Conservation (phyloP, 306 rosid species). For the Rubus parviflorus region DNA sequence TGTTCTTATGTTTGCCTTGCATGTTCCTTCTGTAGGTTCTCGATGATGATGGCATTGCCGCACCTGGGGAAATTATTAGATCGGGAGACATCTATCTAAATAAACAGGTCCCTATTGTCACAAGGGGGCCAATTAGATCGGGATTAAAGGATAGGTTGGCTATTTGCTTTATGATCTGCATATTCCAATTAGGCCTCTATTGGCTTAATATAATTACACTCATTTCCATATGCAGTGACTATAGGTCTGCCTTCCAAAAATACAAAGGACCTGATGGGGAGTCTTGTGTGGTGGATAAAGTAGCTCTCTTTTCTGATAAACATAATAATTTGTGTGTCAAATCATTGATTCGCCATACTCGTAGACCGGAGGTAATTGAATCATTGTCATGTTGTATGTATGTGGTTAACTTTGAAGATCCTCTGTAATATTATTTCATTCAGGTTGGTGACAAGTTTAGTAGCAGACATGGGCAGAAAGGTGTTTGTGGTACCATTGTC, state of each 20-base stretch:
- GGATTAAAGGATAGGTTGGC: conserved; percentile 59
- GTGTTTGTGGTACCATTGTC: conserved; percentile 94
- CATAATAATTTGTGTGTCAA: conserved; percentile 69
- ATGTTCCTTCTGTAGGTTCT: conserved; percentile 47
- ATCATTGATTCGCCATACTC: conserved; percentile 76
- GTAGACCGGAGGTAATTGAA: conserved; percentile 85
- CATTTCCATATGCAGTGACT: conserved; percentile 53
- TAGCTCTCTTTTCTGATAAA: conserved; percentile 72
- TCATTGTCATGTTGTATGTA: conserved; percentile 17
- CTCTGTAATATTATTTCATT: conserved; percentile 18
- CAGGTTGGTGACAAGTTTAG: conserved; percentile 97
- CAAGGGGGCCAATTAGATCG: conserved; percentile 29
- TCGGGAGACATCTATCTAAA: conserved; percentile 63
- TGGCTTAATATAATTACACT: conserved; percentile 12
- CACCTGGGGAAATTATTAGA: conserved; percentile 85
- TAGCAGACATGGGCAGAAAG: conserved; percentile 99
- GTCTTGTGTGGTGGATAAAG: conserved; percentile 77
- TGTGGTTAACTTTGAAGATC: background rate
- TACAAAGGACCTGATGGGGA: conserved; percentile 78
- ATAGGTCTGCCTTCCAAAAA: conserved; percentile 36
- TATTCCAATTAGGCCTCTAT: conserved; percentile 6
- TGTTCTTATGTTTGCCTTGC: background rate
- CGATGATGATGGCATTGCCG: conserved; percentile 93
- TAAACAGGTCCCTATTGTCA: conserved; percentile 63
- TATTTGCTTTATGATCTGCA: background rate